These are phyloP conservation scores for Aspergillus sp. DNA, from an alignment of 2,329 filamentous ascomycete genomes.

Conservation along the genomic window DNA sequence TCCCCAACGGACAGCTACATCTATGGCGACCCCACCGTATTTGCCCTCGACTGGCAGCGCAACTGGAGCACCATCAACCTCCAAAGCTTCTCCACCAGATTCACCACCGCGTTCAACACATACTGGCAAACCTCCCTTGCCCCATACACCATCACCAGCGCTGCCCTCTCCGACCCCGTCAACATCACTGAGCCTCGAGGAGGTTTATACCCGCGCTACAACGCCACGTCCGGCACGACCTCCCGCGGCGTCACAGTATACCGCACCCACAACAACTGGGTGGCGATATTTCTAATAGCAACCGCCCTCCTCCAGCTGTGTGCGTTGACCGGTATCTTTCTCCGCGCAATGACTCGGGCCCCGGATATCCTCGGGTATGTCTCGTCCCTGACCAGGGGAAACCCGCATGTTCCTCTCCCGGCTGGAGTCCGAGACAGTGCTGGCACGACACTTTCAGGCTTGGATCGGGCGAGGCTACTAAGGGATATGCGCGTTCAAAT, in stretches of 20 bases:
- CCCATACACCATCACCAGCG: background rate
- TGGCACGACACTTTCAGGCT: conserved; percentile 1
- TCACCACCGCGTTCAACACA: background rate
- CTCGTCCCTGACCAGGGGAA: conserved; percentile 7
- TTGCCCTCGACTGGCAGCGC: background rate
- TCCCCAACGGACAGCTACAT: conserved; percentile 5
- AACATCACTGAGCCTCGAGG: background rate
- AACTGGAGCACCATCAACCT: background rate
- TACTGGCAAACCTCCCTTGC: background rate
- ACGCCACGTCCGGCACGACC: background rate
- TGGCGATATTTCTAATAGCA: background rate
- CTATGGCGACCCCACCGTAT: background rate
- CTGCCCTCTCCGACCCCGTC: background rate
- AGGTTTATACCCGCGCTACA: background rate
- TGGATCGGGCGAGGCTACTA: conserved; percentile 1
- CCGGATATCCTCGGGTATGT: conserved; percentile 15
- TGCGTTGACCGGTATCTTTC: background rate
- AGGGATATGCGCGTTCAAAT: background rate
- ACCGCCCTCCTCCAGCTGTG: background rate
- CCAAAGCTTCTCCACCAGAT: background rate
- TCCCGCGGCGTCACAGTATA: background rate
- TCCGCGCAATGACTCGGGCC: background rate
- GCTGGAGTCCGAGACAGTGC: background rate
- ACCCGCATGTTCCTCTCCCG: background rate
- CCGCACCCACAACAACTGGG: background rate